Conservation (phyloP, 108 stramenopile genomes). For the Fragilariopsis cylindrus region DNA sequence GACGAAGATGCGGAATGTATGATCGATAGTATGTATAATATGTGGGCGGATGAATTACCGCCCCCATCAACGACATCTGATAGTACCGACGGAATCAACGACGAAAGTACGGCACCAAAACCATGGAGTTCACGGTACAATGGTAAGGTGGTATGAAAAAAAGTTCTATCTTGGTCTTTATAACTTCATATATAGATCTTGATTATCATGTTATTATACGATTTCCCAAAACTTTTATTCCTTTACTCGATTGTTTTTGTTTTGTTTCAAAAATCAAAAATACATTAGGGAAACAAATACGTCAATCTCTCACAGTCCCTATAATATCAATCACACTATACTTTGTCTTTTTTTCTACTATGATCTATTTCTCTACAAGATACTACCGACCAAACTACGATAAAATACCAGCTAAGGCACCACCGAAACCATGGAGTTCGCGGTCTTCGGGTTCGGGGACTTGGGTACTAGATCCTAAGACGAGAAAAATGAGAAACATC, state of each 20-base stretch:
- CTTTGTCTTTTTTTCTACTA: too few relatives aligned
- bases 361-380: too few relatives aligned
- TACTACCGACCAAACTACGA: background rate
- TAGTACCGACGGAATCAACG: slow-evolving; percentile 20
- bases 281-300: too few relatives aligned
- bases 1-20: slow-evolving; percentile 46
- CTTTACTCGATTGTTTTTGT: too few relatives aligned
- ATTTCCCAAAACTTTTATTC: too few relatives aligned
- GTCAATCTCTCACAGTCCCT: too few relatives aligned
- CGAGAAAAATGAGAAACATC: slow-evolving; percentile 77
- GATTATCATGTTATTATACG: too few relatives aligned
- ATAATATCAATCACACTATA: too few relatives aligned
- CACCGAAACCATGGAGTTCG: slow-evolving; percentile 66
- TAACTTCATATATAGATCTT: too few relatives aligned
- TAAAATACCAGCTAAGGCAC: background rate
- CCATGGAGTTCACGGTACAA: slow-evolving; percentile 80
- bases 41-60: slow-evolving; percentile 62
- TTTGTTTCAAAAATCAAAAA: too few relatives aligned
- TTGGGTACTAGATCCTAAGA: slow-evolving; percentile 74
- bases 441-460: slow-evolving; percentile 76
- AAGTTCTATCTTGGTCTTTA: slow-evolving; percentile 36
- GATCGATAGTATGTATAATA: slow-evolving; percentile 51
- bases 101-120: slow-evolving; percentile 24
- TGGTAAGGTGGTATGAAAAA: slow-evolving; percentile 64
- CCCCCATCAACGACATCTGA: slow-evolving; percentile 23